Evolutionary conservation across 495 filamentous ascomycete genomes (phyloP), one percentile per base, ranked within the genome.

Genomic region (Neurospora africana): DNA sequence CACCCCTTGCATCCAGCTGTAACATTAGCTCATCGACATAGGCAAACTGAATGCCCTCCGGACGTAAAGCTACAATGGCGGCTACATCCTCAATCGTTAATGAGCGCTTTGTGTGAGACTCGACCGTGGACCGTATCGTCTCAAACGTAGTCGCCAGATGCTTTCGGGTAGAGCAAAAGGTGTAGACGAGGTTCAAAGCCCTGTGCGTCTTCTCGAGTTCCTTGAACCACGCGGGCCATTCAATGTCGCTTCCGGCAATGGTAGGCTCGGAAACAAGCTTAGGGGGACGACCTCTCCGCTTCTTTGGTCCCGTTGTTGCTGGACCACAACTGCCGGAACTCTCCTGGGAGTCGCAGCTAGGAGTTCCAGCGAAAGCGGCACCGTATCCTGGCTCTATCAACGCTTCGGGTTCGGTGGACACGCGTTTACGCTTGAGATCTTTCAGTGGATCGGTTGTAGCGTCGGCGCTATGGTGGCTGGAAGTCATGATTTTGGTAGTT

Each of bases 111-210:
- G 88, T 92, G 78, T 97, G 93, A 1, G 85, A 87, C 80, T 98
- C 93, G 0, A 98, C 94, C 0, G 95, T 89, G 0, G 88, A 85
- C 74, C 90, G 92, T 69, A 99, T 91, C 47, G 89, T 97, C 30
- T 94, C 90, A 76, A 97, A 94, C 0, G 96, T 97, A 0, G 95
- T 98, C 0, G 90, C 90, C 9, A 98, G 83, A 73, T 97, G 93
- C 78, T 96, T 97, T 10, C 96, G 90, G 9, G 95, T 94, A 77
- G 89, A 95, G 80, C 92, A 94, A 81, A 99, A 98, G 1, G 95
- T 98, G 76, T 92, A 97, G 8, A 98, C 93, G 5, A 98, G 81
- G 76, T 97, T 98, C 71, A 99, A 81, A 8, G 96, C 94, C 70
- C 90, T 87, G 78, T 97, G 91, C 0, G 89, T 92, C 77, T 92